A percentile compares a stretch with the other conserved stretches of the same genome.
These are phyloP conservation scores for Ascochyta lentis DNA, from an alignment of 2,329 filamentous ascomycete species.

Conservation along the genomic window DNA sequence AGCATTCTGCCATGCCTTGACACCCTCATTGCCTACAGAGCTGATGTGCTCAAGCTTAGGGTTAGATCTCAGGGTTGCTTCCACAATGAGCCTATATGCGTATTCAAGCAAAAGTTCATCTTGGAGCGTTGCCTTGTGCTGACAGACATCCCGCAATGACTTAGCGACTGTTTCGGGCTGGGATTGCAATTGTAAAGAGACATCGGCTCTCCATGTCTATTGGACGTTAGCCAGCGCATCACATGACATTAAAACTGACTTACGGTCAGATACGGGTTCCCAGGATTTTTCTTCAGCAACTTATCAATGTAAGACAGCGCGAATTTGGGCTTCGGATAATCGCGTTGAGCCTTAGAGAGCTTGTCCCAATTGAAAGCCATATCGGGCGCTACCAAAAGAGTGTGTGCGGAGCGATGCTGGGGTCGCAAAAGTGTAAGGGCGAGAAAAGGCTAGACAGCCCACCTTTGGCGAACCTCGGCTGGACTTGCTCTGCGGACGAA, in stretches of 20 bases:
- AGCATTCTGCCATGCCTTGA: constrained; percentile 40
- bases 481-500: constrained; percentile 3
- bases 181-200: constrained; percentile 27
- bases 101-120: constrained; percentile 38
- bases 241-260: neutral
- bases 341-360: constrained; percentile 39
- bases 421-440: constrained; percentile 10
- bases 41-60: constrained; percentile 5
- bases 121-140: constrained; percentile 30
- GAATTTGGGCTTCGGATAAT: constrained; percentile 45
- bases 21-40: constrained; percentile 28
- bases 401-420: constrained; percentile 9
- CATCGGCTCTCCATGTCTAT: constrained; percentile 44
- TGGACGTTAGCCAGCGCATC: neutral
- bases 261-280: constrained; percentile 47
- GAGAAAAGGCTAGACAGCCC: constrained; percentile 25
- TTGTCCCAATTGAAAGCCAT: constrained; percentile 49
- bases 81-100: constrained; percentile 33
- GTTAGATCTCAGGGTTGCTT: constrained; percentile 23
- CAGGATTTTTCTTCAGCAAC: constrained; percentile 44
- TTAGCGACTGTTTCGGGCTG: constrained; percentile 17
- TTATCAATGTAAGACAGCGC: constrained; percentile 42
- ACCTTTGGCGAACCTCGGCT: constrained; percentile 25
- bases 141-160: constrained; percentile 26
- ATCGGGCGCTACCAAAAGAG: neutral